Evolutionary conservation across 352 stramenopile genomes (phyloP), one percentile per base, ranked within the genome.

Genomic region (Globisporangium uncinulatum): DNA sequence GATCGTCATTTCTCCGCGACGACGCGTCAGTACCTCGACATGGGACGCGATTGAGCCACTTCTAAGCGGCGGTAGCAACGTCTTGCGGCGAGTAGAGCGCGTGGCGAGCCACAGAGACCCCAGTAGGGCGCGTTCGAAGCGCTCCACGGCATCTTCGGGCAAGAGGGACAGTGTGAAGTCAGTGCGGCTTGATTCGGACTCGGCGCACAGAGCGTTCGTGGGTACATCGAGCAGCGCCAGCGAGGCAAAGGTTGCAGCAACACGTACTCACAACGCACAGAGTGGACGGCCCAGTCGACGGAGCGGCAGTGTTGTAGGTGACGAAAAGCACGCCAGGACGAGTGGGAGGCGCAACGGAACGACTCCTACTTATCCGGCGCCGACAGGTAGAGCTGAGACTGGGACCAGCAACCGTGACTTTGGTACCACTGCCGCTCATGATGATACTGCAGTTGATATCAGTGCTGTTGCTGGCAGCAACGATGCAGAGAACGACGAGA

Each of bases 1-100:
- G 32, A 83, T 85, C 52, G 59, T 88, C 44, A 81, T 88, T 67
- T 88, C 78, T 13, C 78, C 78, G 11, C 59, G 70, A 2, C 74
- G 64, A 13, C 43, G 44, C 32, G 34, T 63, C 34, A 36, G 52
- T 4, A 15, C 47, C 15, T 67, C 64, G 17, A 24, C 57, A 44
- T 71, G 57, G 57, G 36, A 51, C 7, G 45, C 62, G 24, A 32
- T 63, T 0, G 57, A 57, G 19, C 46, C 54, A 39, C 50, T 37
- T 15, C 29, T 62, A 17, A 14, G 24, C 29, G 9, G 13, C 24
- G 43, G 8, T 3, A 24, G 29, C 11, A 20, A 31, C 39, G 29
- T 29, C 31, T 2, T 34, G 65, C 65, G 17, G 44, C 34, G 45
- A 21, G 17, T 15, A 17, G 47, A 61, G 36, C 14, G 54, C 51